phyloP scores from a whole-genome alignment of 345 rosid species.

The Populus tremula region DNA sequence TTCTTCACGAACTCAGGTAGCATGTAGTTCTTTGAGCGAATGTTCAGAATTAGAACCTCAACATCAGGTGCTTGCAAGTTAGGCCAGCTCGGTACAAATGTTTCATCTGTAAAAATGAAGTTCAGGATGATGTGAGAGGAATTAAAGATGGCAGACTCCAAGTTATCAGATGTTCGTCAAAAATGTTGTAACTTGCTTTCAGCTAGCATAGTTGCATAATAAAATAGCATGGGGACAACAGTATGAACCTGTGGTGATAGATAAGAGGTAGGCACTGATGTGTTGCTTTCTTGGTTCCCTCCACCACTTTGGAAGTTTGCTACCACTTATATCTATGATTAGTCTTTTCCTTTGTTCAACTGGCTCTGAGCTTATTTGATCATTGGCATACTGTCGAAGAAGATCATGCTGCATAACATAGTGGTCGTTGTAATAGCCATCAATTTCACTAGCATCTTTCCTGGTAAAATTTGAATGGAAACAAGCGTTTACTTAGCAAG shows the following conservation, averaged over 20 bases:
- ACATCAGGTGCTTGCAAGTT: constrained; percentile 22
- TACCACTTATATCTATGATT: constrained; percentile 16
- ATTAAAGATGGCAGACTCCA: not conserved
- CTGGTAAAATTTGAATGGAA: constrained; percentile 8
- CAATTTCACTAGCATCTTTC: constrained; percentile 19
- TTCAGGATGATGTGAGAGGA: not conserved
- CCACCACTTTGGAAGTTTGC: constrained; percentile 15
- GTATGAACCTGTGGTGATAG: constrained; percentile 21
- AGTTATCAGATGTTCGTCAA: too few species aligned
- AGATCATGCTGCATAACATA: constrained; percentile 27
- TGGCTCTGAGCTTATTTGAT: constrained; percentile 13
- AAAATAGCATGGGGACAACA: not conserved
- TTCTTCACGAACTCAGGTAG: constrained; percentile 47
- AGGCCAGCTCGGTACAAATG: constrained; percentile 18
- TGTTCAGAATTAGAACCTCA: constrained; percentile 24
- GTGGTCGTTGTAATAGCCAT: constrained; percentile 12
- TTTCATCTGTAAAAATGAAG: constrained; percentile 20
- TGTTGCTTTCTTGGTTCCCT: not conserved
- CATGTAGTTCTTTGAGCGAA: constrained; percentile 14
- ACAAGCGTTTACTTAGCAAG: not conserved
- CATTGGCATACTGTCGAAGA: constrained; percentile 25
- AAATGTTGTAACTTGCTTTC: not conserved
- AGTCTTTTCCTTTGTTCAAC: constrained; percentile 19
- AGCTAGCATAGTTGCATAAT: too few species aligned
- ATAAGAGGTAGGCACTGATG: constrained; percentile 13